Evolutionary conservation across 1,139 yeast genomes (phyloP), one percentile per base, ranked within the genome.

Genomic region (Yamadazyma diddensiae): DNA sequence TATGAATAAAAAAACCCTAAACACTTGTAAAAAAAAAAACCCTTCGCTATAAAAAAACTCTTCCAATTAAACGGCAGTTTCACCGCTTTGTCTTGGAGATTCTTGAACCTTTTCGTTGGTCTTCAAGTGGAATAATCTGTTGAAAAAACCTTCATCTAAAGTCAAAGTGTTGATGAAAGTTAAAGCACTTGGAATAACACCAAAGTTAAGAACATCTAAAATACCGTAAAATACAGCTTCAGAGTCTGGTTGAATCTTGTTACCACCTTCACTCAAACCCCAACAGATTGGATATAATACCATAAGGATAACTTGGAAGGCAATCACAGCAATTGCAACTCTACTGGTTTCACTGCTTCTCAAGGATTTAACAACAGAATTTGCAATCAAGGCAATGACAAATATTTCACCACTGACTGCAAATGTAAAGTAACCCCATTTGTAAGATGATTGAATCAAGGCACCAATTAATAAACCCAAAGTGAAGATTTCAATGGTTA

Each of bases 191-290:
- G 80, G 80, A 31, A 73, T 45, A 28, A 65, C 30, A 28, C 62
- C 64, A 48, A 73, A 73, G 31, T 60, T 57, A 29, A 70, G 45
- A 33, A 78, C 47, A 49, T 79, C 85, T 45, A 79, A 62, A 31
- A 79, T 59, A 59, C 85, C 85, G 46, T 74, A 77, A 58, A 78
- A 79, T 13, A 71, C 79, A 32, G 80, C 77, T 53, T 78, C 84
- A n/a, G 80, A 70, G 48, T 77, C 82, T 25, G 81, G 80, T 45
- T 73, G 75, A 42, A 79, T 77, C 26, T 62, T 73, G 49, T 79
- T 79, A 54, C 84, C 84, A 63, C 85, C 86, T 47, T 79, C 84
- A 43, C 73, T 59, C 37, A 79, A 61, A 52, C 77, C 84, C 84
- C 84, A 79, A 33, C 62, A 54, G 40, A 79, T 56, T 25, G 79